Conservation (phyloP, 768 basidiomycete species). For the Leccinum disarticulatum region DNA sequence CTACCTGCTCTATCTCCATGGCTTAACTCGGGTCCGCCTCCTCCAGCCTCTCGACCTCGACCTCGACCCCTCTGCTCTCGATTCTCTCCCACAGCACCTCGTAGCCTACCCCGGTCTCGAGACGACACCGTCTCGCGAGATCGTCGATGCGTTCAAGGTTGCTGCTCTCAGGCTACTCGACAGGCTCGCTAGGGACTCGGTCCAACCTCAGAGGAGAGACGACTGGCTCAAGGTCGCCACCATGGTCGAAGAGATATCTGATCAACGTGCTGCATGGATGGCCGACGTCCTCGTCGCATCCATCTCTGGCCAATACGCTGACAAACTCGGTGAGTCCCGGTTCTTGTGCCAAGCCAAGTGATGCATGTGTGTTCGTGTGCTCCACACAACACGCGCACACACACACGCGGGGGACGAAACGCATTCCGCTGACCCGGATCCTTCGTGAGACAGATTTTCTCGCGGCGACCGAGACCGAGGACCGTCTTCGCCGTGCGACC, state of each 20-base stretch:
- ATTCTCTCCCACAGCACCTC: slow-evolving; percentile 39
- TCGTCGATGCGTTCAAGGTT: slow-evolving; percentile 66
- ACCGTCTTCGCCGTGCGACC: slow-evolving; percentile 65
- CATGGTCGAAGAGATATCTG: slow-evolving; percentile 72
- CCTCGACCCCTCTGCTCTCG: slow-evolving; percentile 28
- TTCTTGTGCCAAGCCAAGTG: not conserved
- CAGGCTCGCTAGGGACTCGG: slow-evolving; percentile 48
- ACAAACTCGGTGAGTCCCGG: slow-evolving; percentile 62
- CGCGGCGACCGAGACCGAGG: slow-evolving; percentile 55
- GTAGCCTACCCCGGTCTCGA: slow-evolving; percentile 48
- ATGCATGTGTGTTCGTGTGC: not conserved
- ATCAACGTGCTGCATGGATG: slow-evolving; percentile 67
- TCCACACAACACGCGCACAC: not conserved
- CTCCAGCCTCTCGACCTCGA: slow-evolving; percentile 37
- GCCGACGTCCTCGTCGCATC: slow-evolving; percentile 70
- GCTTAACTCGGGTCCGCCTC: slow-evolving; percentile 65
- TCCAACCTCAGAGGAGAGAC: slow-evolving; percentile 54
- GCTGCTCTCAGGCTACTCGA: slow-evolving; percentile 68
- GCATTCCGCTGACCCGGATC: slow-evolving; percentile 4
- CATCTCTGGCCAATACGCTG: slow-evolving; percentile 58
- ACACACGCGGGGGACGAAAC: not conserved
- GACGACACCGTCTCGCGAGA: slow-evolving; percentile 48
- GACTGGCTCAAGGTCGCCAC: slow-evolving; percentile 65
- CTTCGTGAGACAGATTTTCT: slow-evolving; percentile 49
- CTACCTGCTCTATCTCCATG: slow-evolving; percentile 71